Base-by-base conservation (phyloP, 2,329 filamentous ascomycete species). In the Scedosporium boydii region DNA sequence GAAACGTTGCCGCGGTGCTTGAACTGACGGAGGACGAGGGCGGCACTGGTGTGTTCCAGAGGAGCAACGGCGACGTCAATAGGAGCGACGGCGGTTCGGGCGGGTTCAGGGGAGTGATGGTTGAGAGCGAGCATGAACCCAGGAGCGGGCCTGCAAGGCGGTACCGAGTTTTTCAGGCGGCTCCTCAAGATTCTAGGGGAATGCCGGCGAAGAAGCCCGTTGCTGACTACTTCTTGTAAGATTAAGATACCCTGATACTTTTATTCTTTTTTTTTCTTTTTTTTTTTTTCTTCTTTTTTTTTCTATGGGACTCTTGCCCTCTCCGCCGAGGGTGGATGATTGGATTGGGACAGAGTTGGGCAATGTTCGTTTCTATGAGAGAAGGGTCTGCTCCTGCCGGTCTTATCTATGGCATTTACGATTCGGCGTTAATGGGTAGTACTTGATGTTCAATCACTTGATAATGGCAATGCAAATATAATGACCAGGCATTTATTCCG, bases 181-280 rank as follows among this genome's bases (percentile, higher is more conserved):
- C 95, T 61, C 93, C 95, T 60, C 95, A 99, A 77, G 95, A 98
- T 74, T 92, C 89, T 1, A 84, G 95, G 69, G 95, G 95, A 4
- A 99, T 99, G 95, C 95, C 95, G 64, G 95, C 95, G 3, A 99
- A 99, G 83, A 98, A 98, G 76, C 95, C 95, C 3, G 91, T 96
- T 61, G 92, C 92, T 14, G 93, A 98, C 77, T 99, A 98, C 79
- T 99, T 99, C 75, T 79, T 99, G 76, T 87, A 73, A 74, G 21
- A 60, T 41, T 42, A 48, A 26, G 26, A 42, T 29, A 56, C 38
- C 59, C 48, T 12, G 38, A 21, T 41, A 16, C n/a, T 26, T 38
- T 53, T 57, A 16, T 18, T 56, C 56, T 61, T 42, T 23, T 57
- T 21, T 38, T 55, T 10, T 18, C 46, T 57, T 23, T 18, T 56